Percentiles rank a stretch among this genome's conserved stretches.
Evolutionary conservation across 23 red algal genomes (phyloP).

Genomic region (Agarophyton chilense): DNA sequence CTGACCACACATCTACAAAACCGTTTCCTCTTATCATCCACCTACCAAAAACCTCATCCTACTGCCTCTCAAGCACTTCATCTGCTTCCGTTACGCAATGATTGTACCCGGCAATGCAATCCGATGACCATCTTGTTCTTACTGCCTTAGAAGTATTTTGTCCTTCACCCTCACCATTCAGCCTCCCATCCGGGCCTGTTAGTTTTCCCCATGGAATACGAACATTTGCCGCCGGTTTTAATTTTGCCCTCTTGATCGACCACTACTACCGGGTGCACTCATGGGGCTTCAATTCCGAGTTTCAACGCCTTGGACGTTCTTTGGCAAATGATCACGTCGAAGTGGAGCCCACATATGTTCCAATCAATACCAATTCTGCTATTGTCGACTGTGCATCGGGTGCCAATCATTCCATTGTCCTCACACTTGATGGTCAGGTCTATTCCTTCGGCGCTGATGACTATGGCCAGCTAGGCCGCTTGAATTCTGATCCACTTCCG

Average conservation of each 20-base stretch:
- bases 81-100: no score
- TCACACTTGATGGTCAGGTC: background rate
- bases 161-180: background rate
- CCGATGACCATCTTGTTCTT: background rate
- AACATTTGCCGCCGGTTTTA: background rate
- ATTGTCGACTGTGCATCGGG: conserved; percentile 15
- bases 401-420: conserved; percentile 4
- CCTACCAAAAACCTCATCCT: no score
- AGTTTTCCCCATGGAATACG: background rate
- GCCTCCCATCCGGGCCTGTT: background rate
- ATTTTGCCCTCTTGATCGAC: conserved; percentile 17
- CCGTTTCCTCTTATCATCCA: no score
- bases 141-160: background rate
- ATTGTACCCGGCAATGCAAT: no score
- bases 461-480: conserved; percentile 4
- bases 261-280: background rate
- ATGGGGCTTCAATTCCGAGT: conserved; percentile 23
- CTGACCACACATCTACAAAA: no score
- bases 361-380: background rate
- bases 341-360: background rate
- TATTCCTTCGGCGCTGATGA: conserved; percentile 8
- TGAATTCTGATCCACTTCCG: background rate
- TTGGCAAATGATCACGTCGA: background rate
- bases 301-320: conserved; percentile 7
- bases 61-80: no score